Conservation (phyloP, 2,329 filamentous ascomycete species). For the Cercospora nicotianae region DNA sequence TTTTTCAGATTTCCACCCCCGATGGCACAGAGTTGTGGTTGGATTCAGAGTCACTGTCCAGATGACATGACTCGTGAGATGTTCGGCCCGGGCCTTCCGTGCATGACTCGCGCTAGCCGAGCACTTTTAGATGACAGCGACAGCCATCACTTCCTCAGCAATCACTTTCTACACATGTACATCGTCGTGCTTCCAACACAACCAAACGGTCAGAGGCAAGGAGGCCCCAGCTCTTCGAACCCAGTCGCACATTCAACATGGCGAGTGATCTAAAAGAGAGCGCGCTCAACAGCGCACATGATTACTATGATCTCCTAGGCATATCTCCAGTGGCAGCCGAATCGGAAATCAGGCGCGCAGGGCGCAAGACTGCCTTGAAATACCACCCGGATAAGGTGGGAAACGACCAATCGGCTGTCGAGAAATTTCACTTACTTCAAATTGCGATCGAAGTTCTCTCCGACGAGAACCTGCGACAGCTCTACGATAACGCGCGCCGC, state of each 20-base stretch:
- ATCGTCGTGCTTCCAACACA: neutral
- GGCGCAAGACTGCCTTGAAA: conserved; percentile 80
- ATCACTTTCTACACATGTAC: neutral
- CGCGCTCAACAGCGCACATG: conserved; percentile 47
- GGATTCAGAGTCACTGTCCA: neutral
- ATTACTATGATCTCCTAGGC: conserved; percentile 76
- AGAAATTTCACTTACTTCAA: conserved; percentile 81
- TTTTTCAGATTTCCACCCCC: neutral
- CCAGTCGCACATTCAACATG: conserved; percentile 33
- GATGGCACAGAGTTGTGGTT: neutral
- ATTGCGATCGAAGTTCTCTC: conserved; percentile 83
- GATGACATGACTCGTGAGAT: neutral
- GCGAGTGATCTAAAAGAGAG: conserved; percentile 45
- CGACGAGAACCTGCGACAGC: conserved; percentile 66
- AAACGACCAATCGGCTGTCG: conserved; percentile 60
- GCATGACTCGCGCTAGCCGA: neutral
- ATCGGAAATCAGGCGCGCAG: conserved; percentile 77
- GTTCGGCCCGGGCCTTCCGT: neutral
- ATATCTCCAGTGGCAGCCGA: conserved; percentile 65
- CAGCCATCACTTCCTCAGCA: neutral
- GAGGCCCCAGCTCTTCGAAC: neutral
- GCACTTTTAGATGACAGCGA: neutral
- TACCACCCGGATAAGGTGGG: conserved; percentile 92
- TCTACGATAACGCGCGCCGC: conserved; percentile 75
- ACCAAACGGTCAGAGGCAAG: neutral